phyloP scores from a whole-genome alignment of 139 green algal species.

The Haematococcus lacustris region DNA sequence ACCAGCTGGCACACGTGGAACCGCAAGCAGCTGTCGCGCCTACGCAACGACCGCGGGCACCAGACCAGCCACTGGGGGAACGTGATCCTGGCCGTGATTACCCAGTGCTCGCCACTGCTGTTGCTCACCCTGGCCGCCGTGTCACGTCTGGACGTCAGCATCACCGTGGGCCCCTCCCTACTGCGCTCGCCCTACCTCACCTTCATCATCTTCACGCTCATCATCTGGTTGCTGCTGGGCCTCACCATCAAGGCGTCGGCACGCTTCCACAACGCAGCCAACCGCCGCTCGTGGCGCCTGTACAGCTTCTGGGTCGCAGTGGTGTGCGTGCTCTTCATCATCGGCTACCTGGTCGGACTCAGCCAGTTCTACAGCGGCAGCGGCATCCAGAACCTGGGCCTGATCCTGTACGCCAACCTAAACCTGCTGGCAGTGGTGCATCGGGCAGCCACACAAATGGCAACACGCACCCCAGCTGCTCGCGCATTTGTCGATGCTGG shows the following conservation, averaged over 20 bases:
- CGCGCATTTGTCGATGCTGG: constrained; percentile 21
- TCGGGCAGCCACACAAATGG: neutral
- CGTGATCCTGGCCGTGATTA: constrained; percentile 8
- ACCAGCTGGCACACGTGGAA: constrained; percentile 34
- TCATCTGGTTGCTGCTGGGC: constrained; percentile 10
- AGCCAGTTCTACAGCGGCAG: constrained; percentile 13
- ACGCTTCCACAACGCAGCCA: neutral
- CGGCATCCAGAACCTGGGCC: constrained; percentile 21
- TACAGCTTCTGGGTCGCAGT: constrained; percentile 19
- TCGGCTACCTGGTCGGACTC: constrained; percentile 12
- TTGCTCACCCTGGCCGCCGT: constrained; percentile 25
- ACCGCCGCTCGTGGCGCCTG: constrained; percentile 11
- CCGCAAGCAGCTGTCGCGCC: constrained; percentile 20
- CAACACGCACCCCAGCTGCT: neutral
- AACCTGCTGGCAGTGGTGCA: constrained; percentile 14
- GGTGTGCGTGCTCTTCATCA: neutral
- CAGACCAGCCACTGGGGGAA: constrained; percentile 24
- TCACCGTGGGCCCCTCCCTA: neutral
- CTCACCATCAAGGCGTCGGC: neutral
- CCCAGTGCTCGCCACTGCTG: constrained; percentile 3
- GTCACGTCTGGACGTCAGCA: constrained; percentile 13
- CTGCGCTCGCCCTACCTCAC: constrained; percentile 1
- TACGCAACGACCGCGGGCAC: constrained; percentile 19
- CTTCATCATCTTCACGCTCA: constrained; percentile 9
- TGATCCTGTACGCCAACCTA: constrained; percentile 32